Evolutionary conservation across 2,329 filamentous ascomycete genomes (phyloP), one percentile per base, ranked within the genome.

Genomic region (Hymenoscyphus albidus): DNA sequence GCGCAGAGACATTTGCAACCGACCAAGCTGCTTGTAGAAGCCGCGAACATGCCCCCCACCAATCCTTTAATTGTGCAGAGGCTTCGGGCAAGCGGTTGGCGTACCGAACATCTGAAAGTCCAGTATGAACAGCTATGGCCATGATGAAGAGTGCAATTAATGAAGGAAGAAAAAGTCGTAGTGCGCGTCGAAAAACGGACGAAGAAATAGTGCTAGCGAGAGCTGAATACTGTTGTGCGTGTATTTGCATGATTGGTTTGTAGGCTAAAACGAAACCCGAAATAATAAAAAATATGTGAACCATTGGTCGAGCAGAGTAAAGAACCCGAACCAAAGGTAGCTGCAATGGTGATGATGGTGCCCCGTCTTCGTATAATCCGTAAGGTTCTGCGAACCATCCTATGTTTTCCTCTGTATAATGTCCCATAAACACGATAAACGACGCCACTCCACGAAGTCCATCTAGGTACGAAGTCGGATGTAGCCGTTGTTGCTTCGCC

Each of bases 241-340:
- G 79, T 7, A 80, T 76, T 39, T 76, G 74, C 61, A 76, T 75
- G 32, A 83, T 71, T 1, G 80, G 78, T 67, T 80, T 80, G 68
- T 78, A 77, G 7, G 80, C 77, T 27, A 83, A 75, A 2, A 78
- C 80, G 66, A 80, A 82, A 44, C 81, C 81, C 1, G 80, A 82
- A 42, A 83, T 80, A 68, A 83, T 77, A 71, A 83, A 83, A 72
- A 83, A 83, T 58, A 83, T 77, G 69, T 81, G 78, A 2, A 83
- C 81, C 79, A 81, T 80, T 9, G 80, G 79, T 18, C 78, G 76
- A 18, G 80, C 80, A 16, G 78, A 78, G 78, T 80, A 66, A 22
- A 81, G 62, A 35, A 81, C 73, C 62, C 80, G 77, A 7, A 81
- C 13, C 60, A 80, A 78, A 1, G 81, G 81, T 14, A 82, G 71